phyloP scores from a whole-genome alignment of 345 rosid genomes.

The Aegle marmelos region DNA sequence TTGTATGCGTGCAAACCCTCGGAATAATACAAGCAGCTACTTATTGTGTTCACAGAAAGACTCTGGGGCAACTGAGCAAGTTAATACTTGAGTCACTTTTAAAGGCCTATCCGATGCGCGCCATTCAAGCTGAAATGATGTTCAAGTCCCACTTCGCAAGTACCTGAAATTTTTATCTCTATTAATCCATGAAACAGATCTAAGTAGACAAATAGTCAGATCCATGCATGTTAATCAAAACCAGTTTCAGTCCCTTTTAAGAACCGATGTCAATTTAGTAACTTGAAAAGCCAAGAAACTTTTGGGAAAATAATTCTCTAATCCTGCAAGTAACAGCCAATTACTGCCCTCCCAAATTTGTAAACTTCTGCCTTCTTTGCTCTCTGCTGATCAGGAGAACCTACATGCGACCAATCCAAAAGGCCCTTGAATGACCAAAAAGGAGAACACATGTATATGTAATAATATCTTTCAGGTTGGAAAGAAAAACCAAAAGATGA shows the following conservation, averaged over 20 bases:
- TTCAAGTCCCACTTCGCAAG: background rate
- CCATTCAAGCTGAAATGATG: background rate
- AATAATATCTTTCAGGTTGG: background rate
- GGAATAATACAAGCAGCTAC: background rate
- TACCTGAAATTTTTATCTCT: background rate
- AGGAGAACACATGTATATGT: background rate
- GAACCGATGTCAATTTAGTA: background rate
- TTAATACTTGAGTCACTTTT: background rate
- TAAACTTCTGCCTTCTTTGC: constrained; percentile 42
- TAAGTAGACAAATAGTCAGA: background rate
- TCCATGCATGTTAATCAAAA: background rate
- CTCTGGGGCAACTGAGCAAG: background rate
- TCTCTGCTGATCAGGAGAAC: constrained; percentile 37
- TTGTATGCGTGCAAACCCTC: background rate
- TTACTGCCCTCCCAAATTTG: constrained; percentile 45
- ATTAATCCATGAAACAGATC: background rate
- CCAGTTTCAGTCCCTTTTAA: background rate
- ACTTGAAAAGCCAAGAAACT: background rate
- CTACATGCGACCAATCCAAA: constrained; percentile 18
- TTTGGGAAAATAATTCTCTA: background rate
- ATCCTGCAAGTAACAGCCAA: constrained; percentile 16
- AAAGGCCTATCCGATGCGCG: background rate
- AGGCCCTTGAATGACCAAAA: background rate
- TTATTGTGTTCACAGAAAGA: background rate
- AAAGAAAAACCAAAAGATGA: background rate